phyloP scores from a whole-genome alignment of 2,329 filamentous ascomycete species.

The Aspergillus thermomutatus region DNA sequence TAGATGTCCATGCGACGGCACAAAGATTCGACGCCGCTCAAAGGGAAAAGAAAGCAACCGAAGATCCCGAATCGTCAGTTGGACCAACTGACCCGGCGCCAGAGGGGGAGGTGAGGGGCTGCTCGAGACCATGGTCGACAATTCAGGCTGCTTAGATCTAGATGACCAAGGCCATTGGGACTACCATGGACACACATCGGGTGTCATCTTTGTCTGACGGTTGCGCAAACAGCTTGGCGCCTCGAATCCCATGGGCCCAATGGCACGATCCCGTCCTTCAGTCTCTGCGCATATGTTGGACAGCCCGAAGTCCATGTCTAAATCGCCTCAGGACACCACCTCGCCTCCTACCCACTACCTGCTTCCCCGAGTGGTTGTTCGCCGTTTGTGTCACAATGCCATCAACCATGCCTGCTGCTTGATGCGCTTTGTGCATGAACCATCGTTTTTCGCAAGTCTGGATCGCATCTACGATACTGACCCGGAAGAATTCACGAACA shows the following conservation, averaged over 20 bases:
- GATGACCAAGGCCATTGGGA: constrained; percentile 92
- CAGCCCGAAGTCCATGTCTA: constrained; percentile 62
- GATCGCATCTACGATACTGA: constrained; percentile 73
- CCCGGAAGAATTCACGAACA: constrained; percentile 58
- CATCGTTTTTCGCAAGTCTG: constrained; percentile 73
- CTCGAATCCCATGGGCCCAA: constrained; percentile 47
- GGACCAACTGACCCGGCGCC: constrained; percentile 34
- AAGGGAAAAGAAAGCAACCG: no score
- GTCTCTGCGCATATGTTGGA: constrained; percentile 64
- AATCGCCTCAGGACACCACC: constrained; percentile 61
- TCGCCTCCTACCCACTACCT: constrained; percentile 61
- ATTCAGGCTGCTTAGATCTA: constrained; percentile 84
- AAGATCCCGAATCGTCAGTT: no score
- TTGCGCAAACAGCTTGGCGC: constrained; percentile 83
- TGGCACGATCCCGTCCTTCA: no score
- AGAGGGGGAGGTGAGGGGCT: constrained; percentile 71
- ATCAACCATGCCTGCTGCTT: constrained; percentile 62
- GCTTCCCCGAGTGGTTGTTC: constrained; percentile 60
- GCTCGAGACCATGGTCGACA: constrained; percentile 91
- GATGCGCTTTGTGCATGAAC: constrained; percentile 73
- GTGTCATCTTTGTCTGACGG: constrained; percentile 79
- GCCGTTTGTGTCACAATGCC: constrained; percentile 56
- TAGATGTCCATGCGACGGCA: constrained; percentile 73
- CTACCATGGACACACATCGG: constrained; percentile 91
- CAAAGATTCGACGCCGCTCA: constrained; percentile 52